phyloP scores from a whole-genome alignment of 202 grass and related monocot genomes.

The Saccharum hybrid region DNA sequence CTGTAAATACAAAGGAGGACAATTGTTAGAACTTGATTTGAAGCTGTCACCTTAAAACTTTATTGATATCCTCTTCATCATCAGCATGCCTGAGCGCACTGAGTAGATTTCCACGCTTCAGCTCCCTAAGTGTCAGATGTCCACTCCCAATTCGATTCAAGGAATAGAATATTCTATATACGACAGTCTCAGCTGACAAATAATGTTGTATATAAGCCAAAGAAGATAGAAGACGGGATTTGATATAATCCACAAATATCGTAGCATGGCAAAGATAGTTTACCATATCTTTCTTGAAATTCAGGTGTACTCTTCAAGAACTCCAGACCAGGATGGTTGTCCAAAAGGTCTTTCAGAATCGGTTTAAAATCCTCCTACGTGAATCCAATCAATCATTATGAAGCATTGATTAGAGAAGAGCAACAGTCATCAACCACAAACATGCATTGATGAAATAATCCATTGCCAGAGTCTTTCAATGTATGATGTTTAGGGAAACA shows the following conservation, averaged over 20 bases:
- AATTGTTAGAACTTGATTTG: constrained; percentile 13
- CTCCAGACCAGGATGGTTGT: constrained; percentile 88
- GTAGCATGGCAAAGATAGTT: constrained; percentile 26
- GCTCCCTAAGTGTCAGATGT: constrained; percentile 80
- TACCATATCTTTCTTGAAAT: constrained; percentile 99
- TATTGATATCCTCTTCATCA: constrained; percentile 99
- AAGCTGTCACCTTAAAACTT: constrained; percentile 79
- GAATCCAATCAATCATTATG: constrained; percentile 53
- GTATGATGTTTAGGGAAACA: constrained; percentile 19
- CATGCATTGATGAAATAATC: constrained; percentile 16
- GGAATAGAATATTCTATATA: constrained; percentile 97
- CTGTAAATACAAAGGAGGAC: constrained; percentile 2
- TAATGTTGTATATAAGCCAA: constrained; percentile 51
- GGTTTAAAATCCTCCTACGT: constrained; percentile 95
- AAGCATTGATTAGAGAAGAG: constrained; percentile 39
- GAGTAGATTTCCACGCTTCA: constrained; percentile 95
- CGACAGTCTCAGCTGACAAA: constrained; percentile 91
- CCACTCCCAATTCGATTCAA: constrained; percentile 92
- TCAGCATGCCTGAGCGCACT: constrained; percentile 85
- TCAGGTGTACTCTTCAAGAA: constrained; percentile 96
- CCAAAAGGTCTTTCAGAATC: constrained; percentile 85
- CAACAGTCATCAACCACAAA: constrained; percentile 26
- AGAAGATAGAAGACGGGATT: constrained; percentile 31
- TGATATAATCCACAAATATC: constrained; percentile 36
- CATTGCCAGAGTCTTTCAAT: constrained; percentile 23